Evolutionary conservation across 2,329 filamentous ascomycete genomes (phyloP).

Genomic region (Claviceps monticola): DNA sequence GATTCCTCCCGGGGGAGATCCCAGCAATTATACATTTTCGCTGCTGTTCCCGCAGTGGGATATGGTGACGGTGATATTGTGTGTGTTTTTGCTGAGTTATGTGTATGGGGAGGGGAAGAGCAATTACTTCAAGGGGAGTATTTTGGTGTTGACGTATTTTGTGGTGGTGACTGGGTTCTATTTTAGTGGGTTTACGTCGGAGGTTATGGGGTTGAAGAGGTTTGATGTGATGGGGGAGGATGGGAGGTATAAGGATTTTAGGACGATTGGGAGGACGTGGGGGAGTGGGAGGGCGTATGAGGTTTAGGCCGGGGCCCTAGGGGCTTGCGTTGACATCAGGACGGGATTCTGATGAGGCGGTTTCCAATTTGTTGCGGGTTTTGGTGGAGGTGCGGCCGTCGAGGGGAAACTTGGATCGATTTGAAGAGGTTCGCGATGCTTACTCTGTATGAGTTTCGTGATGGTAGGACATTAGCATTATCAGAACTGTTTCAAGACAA

Average conservation of each 20-base stretch:
- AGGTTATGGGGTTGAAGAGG: conserved; percentile 29
- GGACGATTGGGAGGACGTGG: conserved; percentile 35
- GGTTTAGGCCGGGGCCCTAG: background rate
- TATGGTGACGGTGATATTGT: conserved; percentile 92
- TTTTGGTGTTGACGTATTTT: conserved; percentile 81
- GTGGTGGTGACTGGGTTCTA: conserved; percentile 90
- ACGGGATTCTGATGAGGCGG: too few species aligned
- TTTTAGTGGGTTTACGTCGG: conserved; percentile 49
- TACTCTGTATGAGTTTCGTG: too few species aligned
- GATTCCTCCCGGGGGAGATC: conserved; percentile 22
- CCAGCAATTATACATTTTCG: conserved; percentile 54
- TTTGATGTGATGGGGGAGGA: conserved; percentile 41
- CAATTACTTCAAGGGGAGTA: conserved; percentile 99
- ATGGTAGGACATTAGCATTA: too few species aligned
- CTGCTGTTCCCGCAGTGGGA: conserved; percentile 98
- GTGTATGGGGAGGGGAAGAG: conserved; percentile 98
- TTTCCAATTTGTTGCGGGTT: too few species aligned
- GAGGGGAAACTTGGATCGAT: too few species aligned
- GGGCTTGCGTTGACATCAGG: too few species aligned
- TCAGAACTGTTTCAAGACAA: too few species aligned
- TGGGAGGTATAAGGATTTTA: conserved; percentile 36
- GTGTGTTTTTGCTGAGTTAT: conserved; percentile 91
- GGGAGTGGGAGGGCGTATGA: conserved; percentile 18
- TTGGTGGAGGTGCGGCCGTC: too few species aligned
- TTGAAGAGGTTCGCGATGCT: too few species aligned